A percentile compares a stretch with the other conserved stretches of the same genome.
These are phyloP conservation scores for Esteya vermicola DNA, from an alignment of 2,329 filamentous ascomycete genomes.

Conservation along the genomic window DNA sequence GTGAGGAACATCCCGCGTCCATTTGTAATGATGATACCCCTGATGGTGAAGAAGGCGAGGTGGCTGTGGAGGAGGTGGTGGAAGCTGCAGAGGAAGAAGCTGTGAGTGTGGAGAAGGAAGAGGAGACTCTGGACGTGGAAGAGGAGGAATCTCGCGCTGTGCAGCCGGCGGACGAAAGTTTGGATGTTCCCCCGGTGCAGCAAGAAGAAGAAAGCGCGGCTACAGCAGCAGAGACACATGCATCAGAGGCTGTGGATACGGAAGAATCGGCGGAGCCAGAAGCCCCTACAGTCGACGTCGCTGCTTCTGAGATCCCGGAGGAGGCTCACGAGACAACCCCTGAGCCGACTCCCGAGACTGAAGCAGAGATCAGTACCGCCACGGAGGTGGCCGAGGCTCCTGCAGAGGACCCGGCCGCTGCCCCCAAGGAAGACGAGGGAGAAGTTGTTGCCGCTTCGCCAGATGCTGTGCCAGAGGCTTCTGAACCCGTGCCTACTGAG, in stretches of 20 bases:
- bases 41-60: slow-evolving; percentile 3
- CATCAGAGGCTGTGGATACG: not conserved
- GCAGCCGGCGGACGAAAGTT: not conserved
- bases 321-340: too few relatives aligned
- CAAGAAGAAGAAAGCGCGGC: not conserved
- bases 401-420: too few relatives aligned
- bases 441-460: not conserved
- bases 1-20: slow-evolving; percentile 2
- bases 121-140: slow-evolving; percentile 12
- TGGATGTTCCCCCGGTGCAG: not conserved
- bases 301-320: too few relatives aligned
- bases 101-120: not conserved
- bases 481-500: not conserved
- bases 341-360: not conserved
- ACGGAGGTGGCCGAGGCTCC: too few relatives aligned
- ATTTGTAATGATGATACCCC: slow-evolving; percentile 1
- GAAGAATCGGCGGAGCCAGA: too few relatives aligned
- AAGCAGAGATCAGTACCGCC: not conserved
- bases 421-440: not conserved
- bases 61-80: not conserved
- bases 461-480: not conserved
- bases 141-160: slow-evolving; percentile 16
- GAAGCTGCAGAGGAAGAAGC: slow-evolving; percentile 17
- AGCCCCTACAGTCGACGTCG: too few relatives aligned
- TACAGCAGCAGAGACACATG: not conserved